Evolutionary conservation across 176 grass and related monocot species (phyloP), one percentile per base, ranked within the genome.

Genomic region (Triticum timopheevii): DNA sequence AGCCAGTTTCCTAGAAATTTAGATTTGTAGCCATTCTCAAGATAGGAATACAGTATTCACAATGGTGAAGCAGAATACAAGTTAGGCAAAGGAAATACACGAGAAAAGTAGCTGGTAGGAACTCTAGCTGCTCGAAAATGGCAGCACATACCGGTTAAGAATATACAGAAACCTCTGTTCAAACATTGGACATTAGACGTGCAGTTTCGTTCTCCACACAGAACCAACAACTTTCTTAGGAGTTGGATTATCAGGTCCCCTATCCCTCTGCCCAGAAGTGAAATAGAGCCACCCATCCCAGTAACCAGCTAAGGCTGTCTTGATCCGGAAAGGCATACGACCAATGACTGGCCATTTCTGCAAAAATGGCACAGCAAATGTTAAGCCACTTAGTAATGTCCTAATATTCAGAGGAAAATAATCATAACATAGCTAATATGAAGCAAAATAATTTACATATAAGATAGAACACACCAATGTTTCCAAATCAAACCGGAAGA

Each of bases 241-340:
- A 86, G 84, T 84, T 27, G 90, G 96, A 86, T 98, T 92, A 65
- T 91, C 84, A 54, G 88, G 88, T 7, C 96, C 93, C 7, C 90
- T 83, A 74, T 98, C 93, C 61, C 96, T 78, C 78, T 98, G 93
- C 45, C 96, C 96, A 19, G 93, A 95, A 80, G 93, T 95, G 82
- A 98, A 98, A 90, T 94, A 98, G 9, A 95, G 88, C 88, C 91
- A 95, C 0, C 93, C 88, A 23, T 98, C 65, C 88, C 90, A 94
- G 68, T 89, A 98, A 44, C 90, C 91, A 90, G 80, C 91, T 83
- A 98, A 90, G 71, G 88, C 79, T 4, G 91, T 98, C 87, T 98
- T 98, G 84, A 93, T 87, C 15, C 91, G 89, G 80, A 92, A 95
- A 77, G 96, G 93, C 93, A 94, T 95, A 12, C 81, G 81, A 28